Conservation (phyloP, 2,329 filamentous ascomycete genomes). For the Parastagonospora nodorum region DNA sequence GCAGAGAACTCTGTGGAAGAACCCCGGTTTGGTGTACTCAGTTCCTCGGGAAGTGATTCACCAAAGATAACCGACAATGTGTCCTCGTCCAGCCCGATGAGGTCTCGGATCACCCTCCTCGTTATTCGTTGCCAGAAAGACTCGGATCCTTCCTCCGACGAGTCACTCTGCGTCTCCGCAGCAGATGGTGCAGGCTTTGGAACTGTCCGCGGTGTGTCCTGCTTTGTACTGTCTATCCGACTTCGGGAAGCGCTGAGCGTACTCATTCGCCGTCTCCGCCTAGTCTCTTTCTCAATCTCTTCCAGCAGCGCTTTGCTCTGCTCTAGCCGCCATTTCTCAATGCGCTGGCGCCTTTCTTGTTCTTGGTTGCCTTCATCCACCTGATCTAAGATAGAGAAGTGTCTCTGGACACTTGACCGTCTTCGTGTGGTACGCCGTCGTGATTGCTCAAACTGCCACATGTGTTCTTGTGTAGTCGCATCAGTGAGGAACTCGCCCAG, state of each 20-base stretch:
- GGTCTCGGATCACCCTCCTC: conserved; percentile 80
- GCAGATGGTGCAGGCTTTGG: conserved; percentile 23
- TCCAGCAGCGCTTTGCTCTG: conserved; percentile 85
- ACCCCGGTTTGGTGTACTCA: conserved; percentile 20
- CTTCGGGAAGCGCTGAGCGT: conserved; percentile 55
- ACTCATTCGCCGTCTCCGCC: conserved; percentile 67
- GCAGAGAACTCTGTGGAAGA: conserved; percentile 24
- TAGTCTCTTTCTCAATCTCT: conserved; percentile 86
- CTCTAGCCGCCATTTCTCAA: conserved; percentile 90
- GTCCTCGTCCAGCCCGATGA: conserved; percentile 89
- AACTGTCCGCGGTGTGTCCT: conserved; percentile 11
- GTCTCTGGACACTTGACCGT: conserved; percentile 62
- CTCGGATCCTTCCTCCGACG: conserved; percentile 52
- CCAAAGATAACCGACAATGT: conserved; percentile 86
- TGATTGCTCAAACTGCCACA: conserved; percentile 87
- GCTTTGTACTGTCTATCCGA: conserved; percentile 26
- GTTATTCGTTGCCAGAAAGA: conserved; percentile 83
- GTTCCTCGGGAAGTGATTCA: conserved; percentile 67
- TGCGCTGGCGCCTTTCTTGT: conserved; percentile 76
- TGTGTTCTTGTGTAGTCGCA: conserved; percentile 73
- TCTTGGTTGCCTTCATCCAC: conserved; percentile 60
- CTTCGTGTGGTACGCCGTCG: conserved; percentile 56
- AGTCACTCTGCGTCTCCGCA: conserved; percentile 37
- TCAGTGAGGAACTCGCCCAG: conserved; percentile 80
- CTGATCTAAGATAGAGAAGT: conserved; percentile 61